Evolutionary conservation across 176 grass and related monocot genomes (phyloP), one percentile per base, ranked within the genome.

Genomic region (Zea luxurians): DNA sequence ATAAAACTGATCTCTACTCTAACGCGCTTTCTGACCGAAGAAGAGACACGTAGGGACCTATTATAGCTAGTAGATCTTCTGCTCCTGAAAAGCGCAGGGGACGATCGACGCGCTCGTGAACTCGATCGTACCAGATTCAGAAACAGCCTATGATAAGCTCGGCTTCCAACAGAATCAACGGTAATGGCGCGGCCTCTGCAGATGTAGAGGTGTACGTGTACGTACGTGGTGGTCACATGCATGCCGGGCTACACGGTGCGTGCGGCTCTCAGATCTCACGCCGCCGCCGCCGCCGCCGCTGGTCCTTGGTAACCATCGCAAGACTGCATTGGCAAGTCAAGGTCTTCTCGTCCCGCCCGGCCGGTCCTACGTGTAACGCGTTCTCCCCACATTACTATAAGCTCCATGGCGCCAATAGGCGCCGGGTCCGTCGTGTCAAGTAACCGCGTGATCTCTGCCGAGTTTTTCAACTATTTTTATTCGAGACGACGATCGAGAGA

Each of bases 281-380:
- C 36, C 13, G 38, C 38, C 13, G 49, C 49, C 13, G 49, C 49
- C 2, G 48, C 53, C 8, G 42, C 65, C n/a, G 64, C 40, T 34
- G 10, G 68, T 36, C 50, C 37, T 59, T n/a, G 0, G 46, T 9
- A 77, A 37, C 20, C 47, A 58, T 85, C 68, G 42, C 17, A 59
- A 54, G 74, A 85, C n/a, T 27, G 20, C 48, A 73, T 68, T 80
- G 0, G 42, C 61, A 70, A 52, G 78, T 86, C 84, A 86, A 80
- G 84, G 84, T 80, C 84, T 43, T 75, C 64, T 68, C 71, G n/a
- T n/a, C n/a, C n/a, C n/a, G n/a, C n/a, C n/a, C n/a, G n/a, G n/a
- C n/a, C n/a, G 0, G 46, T 34, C 68, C 68, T 27, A 85, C 87
- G 87, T 85, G 82, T 85, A 81, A 89, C 87, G 87, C 87, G 82